A percentile compares a stretch with the other conserved stretches of the same genome.
phyloP scores from a whole-genome alignment of 2,329 filamentous ascomycete genomes.

The Neofusicoccum ribis region DNA sequence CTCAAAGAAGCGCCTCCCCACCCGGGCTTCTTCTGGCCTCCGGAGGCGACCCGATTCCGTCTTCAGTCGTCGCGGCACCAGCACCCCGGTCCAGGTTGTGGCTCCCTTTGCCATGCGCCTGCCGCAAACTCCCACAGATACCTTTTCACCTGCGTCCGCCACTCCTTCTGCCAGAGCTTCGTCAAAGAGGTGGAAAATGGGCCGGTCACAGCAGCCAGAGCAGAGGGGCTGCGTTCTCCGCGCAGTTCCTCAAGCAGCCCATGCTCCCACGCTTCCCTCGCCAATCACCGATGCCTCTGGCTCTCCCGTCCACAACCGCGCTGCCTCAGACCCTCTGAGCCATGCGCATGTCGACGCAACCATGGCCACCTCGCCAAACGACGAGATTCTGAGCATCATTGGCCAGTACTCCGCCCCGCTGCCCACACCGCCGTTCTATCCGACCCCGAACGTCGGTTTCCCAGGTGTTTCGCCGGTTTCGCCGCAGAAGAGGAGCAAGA shows the following conservation, averaged over 20 bases:
- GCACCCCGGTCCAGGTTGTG: slow-evolving; percentile 23
- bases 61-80: slow-evolving; percentile 36
- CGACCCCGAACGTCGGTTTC: slow-evolving; percentile 17
- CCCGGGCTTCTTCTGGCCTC: background rate
- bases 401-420: slow-evolving; percentile 27
- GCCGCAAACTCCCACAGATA: background rate
- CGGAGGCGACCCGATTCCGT: slow-evolving; percentile 28
- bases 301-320: background rate
- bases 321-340: slow-evolving; percentile 22
- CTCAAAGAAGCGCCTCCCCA: background rate
- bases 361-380: slow-evolving; percentile 43
- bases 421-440: slow-evolving; percentile 23
- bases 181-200: slow-evolving; percentile 19
- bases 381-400: slow-evolving; percentile 41
- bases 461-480: slow-evolving; percentile 8
- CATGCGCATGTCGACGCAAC: slow-evolving; percentile 27
- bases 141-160: background rate
- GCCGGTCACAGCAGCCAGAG: background rate
- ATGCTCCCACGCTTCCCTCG: background rate
- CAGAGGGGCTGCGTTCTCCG: slow-evolving; percentile 34
- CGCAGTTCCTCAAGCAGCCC: slow-evolving; percentile 31
- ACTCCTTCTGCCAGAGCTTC: background rate
- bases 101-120: background rate
- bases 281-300: background rate
- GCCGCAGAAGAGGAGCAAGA: slow-evolving; percentile 17